A percentile compares a stretch with the other conserved stretches of the same genome.
Conservation (phyloP, 2,329 filamentous ascomycete genomes). For the Alternaria metachromatica region DNA sequence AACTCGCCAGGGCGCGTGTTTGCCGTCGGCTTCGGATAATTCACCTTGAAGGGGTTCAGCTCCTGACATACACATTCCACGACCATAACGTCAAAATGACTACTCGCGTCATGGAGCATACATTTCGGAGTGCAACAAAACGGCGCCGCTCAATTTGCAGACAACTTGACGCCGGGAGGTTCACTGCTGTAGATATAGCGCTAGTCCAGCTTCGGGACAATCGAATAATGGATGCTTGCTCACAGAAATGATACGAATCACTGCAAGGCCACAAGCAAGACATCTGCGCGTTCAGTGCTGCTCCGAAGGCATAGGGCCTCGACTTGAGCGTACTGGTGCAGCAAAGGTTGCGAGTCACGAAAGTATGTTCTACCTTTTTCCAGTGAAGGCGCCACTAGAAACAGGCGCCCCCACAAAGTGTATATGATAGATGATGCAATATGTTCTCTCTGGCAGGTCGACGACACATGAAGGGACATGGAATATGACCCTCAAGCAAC, state of each 20-base stretch:
- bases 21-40: fast-evolving
- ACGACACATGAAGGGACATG: slow-evolving; percentile 71
- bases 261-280: not conserved
- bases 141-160: not conserved
- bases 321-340: not conserved
- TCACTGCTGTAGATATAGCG: not conserved
- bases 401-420: slow-evolving; percentile 48
- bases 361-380: slow-evolving; percentile 62
- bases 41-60: not conserved
- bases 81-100: not conserved
- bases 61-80: not conserved
- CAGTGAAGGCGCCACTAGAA: slow-evolving; percentile 47
- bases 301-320: not conserved
- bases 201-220: not conserved
- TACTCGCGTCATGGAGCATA: not conserved
- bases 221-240: not conserved
- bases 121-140: not conserved
- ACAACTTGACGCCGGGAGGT: not conserved
- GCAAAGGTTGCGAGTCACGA: not conserved
- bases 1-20: not conserved
- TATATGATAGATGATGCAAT: slow-evolving; percentile 70
- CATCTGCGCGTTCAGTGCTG: not conserved
- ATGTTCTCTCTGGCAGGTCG: slow-evolving; percentile 74
- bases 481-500: slow-evolving; percentile 70
- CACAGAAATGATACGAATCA: not conserved